These are phyloP conservation scores for Umbellularia californica DNA, from an alignment of 164 flowering plant species.

Conservation along the genomic window DNA sequence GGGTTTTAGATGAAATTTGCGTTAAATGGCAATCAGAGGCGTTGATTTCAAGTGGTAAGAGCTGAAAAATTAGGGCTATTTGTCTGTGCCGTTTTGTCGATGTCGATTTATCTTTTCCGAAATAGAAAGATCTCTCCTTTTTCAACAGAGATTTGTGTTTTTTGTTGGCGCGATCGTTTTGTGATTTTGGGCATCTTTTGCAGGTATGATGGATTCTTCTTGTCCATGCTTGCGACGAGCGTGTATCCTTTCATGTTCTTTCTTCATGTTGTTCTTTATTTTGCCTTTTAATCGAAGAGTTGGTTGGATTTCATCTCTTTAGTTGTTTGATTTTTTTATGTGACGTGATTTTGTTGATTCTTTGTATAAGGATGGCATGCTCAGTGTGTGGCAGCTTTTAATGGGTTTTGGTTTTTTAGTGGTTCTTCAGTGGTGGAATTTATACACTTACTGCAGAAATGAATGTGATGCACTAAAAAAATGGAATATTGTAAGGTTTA, in stretches of 20 bases:
- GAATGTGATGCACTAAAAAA: too few species aligned
- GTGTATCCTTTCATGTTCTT: constrained; percentile 72
- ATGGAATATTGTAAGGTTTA: too few species aligned
- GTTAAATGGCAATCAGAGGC: constrained; percentile 68
- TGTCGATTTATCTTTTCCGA: neutral
- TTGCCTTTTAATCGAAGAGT: too few species aligned
- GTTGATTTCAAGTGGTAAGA: constrained; percentile 86
- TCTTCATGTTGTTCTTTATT: neutral
- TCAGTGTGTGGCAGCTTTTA: too few species aligned
- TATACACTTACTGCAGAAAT: too few species aligned
- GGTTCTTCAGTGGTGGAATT: too few species aligned
- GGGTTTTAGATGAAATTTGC: constrained; percentile 19
- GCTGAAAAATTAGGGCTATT: too few species aligned
- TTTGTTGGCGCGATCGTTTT: neutral
- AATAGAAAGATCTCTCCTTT: neutral
- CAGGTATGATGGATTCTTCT: constrained; percentile 99
- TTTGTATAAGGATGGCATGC: neutral
- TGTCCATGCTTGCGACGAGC: constrained; percentile 95
- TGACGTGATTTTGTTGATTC: neutral
- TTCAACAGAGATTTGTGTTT: neutral
- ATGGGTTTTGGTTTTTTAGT: too few species aligned
- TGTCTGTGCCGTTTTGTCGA: neutral
- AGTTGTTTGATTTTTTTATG: neutral
- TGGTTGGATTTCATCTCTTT: too few species aligned
- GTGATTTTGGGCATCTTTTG: constrained; percentile 6